Base-by-base conservation (phyloP, 1,284 basidiomycete species). In the Malassezia restricta region DNA sequence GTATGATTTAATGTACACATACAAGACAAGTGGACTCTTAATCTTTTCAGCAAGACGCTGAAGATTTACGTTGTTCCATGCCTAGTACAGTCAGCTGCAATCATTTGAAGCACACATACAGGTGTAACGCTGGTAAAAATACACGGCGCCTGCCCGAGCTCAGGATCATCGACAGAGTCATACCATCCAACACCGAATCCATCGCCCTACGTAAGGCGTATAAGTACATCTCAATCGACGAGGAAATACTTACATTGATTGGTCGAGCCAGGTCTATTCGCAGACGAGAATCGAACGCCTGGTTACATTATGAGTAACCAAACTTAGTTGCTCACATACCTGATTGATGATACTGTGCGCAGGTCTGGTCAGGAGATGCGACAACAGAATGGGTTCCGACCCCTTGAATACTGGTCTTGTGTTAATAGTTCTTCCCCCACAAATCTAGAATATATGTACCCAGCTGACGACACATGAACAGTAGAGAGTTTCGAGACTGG, bases 51-150 rank as follows among this genome's bases (percentile, higher is more conserved):
- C 64, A 8, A 70, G 59, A 0, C 68, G 56, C 37, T 63, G 64
- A 4, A 70, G 45, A 49, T 70, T 70, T 41, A 62, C 58, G 49
- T 70, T 70, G 52, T 70, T 70, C 68, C 68, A 70, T 3, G 68
- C 68, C 49, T 50, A 33, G 11, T 8, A 15, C 40, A 17, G 39
- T 40, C 20, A 9, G 11, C 9, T 11, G 30, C 11, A 20, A 15
- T 20, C 17, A 11, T 17, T 37, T 15, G 11, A n/a, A 42, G 27
- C 20, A 39, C 35, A 51, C 49, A 32, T 24, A 50, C 49, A 0
- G 66, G 91, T 5, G 88, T 90, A 15, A 94, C 84, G n/a, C 86
- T 87, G 46, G 90, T 95, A 75, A 95, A 96, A 56, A 96, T 86
- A 74, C 92, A 95, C 8, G 91, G 91, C 15, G 63, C 64, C 1